Percentiles rank a stretch among this genome's conserved stretches.
Conservation (phyloP, 2,329 filamentous ascomycete genomes). For the Arthroderma sp. region DNA sequence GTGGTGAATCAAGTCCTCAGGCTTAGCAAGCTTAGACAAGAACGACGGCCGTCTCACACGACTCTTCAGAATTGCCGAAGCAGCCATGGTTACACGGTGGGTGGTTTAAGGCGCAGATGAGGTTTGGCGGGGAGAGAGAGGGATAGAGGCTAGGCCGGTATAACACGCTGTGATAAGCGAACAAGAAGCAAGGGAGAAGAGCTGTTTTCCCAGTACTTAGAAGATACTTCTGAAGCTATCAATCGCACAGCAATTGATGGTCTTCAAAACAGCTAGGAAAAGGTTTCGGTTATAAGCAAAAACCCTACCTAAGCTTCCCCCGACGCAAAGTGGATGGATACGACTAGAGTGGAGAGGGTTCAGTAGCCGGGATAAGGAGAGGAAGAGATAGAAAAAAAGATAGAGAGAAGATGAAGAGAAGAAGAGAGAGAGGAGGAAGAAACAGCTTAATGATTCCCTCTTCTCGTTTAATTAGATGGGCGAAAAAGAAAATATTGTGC, state of each 20-base stretch:
- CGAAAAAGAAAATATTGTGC: too few relatives aligned
- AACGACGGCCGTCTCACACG: constrained; percentile 64
- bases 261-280: too few relatives aligned
- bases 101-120: neutral
- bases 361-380: neutral
- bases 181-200: too few relatives aligned
- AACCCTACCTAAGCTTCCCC: too few relatives aligned
- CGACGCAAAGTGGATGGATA: too few relatives aligned
- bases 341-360: neutral
- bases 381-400: neutral
- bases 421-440: neutral
- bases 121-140: neutral
- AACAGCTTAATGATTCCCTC: neutral
- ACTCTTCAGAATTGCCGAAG: constrained; percentile 61
- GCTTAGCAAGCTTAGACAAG: constrained; percentile 64
- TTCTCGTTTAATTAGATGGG: too few relatives aligned
- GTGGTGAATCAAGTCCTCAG: constrained; percentile 65
- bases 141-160: neutral
- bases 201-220: too few relatives aligned
- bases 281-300: too few relatives aligned
- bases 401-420: neutral
- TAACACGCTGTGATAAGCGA: too few relatives aligned
- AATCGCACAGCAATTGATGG: too few relatives aligned
- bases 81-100: constrained; percentile 17
- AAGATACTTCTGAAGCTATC: too few relatives aligned